Evolutionary conservation across 2,329 filamentous ascomycete genomes (phyloP), one percentile per base, ranked within the genome.

Genomic region (Phyllachora maydis): DNA sequence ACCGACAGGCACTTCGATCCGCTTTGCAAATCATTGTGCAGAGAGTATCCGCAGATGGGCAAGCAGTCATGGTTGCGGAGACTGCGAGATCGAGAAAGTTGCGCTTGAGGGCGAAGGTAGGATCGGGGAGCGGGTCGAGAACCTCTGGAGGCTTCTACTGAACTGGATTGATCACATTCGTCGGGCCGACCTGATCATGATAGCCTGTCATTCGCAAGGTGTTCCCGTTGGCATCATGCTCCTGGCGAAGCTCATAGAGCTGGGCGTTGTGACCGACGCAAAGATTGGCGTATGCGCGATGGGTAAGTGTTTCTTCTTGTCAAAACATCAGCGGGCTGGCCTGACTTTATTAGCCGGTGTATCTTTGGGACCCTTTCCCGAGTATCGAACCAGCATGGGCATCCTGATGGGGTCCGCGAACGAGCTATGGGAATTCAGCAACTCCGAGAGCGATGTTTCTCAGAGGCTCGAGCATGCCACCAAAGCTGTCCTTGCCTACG

Each of bases 131-230:
- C 65, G 88, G 5, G 81, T 95, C 2, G 77, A 90, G 30, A 77
- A 90, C 18, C 52, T 98, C 5, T 98, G 88, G 88, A 91, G 85
- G 46, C 58, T 95, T 7, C 57, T 98, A 26, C 58, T 93, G 14
- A 93, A 93, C 44, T 92, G 82, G 79, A 78, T 93, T 32, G 81
- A 92, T 18, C 73, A 85, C 32, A 75, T 98, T 16, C 70, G 78
- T 24, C 65, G 64, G 25, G 83, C 88, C 0, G 88, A 98, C 46
- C 72, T 95, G 30, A 72, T 98, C 19, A 48, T 98, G 18, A 54
- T 98, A n/a, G 81, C 81, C 3, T 92, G 82, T 29, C 88, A 98
- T 45, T 91, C 81, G 3, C 88, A 98, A 45, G 88, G 88, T 12
- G 88, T 95, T 0, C 88, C 88, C 0, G 88, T 98, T 1, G 74